These are phyloP conservation scores for Lachnellula subtilissima DNA, from an alignment of 2,329 filamentous ascomycete genomes.

Conservation along the genomic window DNA sequence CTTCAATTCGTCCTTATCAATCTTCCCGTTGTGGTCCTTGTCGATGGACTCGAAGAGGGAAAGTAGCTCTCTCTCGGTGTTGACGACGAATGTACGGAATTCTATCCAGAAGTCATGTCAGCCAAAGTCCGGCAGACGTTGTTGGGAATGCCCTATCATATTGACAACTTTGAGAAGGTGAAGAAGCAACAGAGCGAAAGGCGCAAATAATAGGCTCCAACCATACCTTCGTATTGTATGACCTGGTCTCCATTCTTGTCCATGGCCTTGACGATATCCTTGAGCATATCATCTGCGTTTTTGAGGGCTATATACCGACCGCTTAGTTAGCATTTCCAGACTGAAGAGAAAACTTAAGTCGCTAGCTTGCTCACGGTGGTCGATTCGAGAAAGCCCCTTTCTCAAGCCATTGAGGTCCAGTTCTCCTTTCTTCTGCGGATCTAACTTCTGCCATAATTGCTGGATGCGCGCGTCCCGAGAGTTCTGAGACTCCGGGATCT, in stretches of 20 bases:
- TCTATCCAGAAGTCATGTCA: conserved; percentile 47
- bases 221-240: conserved; percentile 83
- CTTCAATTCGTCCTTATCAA: conserved; percentile 81
- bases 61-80: conserved; percentile 79
- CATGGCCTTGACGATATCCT: conserved; percentile 73
- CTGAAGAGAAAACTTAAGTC: conserved; percentile 4
- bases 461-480: conserved; percentile 77
- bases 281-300: conserved; percentile 83
- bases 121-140: background rate
- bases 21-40: conserved; percentile 73
- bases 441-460: conserved; percentile 77
- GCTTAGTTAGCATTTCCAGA: conserved; percentile 16
- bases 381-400: conserved; percentile 79
- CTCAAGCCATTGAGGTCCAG: conserved; percentile 81
- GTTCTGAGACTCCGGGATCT: conserved; percentile 71
- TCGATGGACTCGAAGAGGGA: conserved; percentile 84
- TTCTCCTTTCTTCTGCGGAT: conserved; percentile 69
- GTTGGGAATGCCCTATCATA: background rate
- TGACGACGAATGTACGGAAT: conserved; percentile 82
- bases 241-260: conserved; percentile 83
- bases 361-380: conserved; percentile 67
- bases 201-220: background rate
- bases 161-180: background rate
- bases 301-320: conserved; percentile 58
- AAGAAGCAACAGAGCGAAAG: background rate